phyloP scores from a whole-genome alignment of 2,329 filamentous ascomycete species.

The Aspergillus pseudoglaucus region DNA sequence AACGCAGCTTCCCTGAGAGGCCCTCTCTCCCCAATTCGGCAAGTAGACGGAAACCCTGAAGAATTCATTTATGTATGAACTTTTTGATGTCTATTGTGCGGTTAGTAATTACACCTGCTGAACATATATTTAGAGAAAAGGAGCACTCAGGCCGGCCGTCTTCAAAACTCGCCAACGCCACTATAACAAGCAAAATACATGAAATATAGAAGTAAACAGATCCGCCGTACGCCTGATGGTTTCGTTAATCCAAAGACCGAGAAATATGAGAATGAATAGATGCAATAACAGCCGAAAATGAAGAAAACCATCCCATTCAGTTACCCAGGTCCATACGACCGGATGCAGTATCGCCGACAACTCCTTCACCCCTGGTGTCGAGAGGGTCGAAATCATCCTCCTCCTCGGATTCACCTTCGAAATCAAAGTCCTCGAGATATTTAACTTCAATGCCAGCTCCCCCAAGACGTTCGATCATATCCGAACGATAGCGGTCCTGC shows the following conservation, averaged over 20 bases:
- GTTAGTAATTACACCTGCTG: conserved; percentile 10
- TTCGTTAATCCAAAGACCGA: conserved; percentile 4
- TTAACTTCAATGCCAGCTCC: conserved; percentile 65
- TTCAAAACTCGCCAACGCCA: conserved; percentile 20
- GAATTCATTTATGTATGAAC: background rate
- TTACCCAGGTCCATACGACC: conserved; percentile 33
- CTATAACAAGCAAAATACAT: conserved; percentile 23
- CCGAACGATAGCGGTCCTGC: conserved; percentile 75
- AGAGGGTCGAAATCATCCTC: conserved; percentile 28
- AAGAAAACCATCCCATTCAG: conserved; percentile 13
- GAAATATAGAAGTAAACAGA: conserved; percentile 16
- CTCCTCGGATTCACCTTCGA: conserved; percentile 47
- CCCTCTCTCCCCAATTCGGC: too few species aligned
- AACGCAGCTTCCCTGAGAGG: too few species aligned
- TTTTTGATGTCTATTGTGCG: conserved; percentile 5
- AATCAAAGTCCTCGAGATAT: conserved; percentile 64
- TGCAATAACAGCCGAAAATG: background rate
- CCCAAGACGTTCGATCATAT: conserved; percentile 72
- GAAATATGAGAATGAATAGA: background rate
- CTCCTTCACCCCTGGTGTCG: conserved; percentile 16
- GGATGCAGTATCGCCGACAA: conserved; percentile 24
- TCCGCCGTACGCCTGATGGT: conserved; percentile 22
- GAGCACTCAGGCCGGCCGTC: conserved; percentile 14
- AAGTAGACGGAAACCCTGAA: too few species aligned
- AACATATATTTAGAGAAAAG: conserved; percentile 17